A percentile compares a stretch with the other conserved stretches of the same genome.
phyloP scores from a whole-genome alignment of 192 early-diverging fungal genomes.

The Gamsiella multidivaricata region DNA sequence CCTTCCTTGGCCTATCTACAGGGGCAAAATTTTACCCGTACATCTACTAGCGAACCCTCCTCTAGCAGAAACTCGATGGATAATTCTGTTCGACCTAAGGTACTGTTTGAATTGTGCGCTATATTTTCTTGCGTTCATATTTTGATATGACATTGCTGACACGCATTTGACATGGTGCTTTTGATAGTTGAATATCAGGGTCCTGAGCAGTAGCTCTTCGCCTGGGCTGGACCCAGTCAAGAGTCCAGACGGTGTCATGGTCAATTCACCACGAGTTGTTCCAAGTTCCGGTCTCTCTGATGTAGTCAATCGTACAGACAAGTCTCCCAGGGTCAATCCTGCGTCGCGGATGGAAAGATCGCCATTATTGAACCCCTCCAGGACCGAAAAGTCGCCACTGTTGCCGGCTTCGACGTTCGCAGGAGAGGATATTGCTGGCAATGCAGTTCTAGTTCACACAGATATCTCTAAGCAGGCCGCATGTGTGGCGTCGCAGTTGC shows the following conservation, averaged over 20 bases:
- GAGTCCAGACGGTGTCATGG: slow-evolving; percentile 12
- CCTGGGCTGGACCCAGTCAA: slow-evolving; percentile 27
- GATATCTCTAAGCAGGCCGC: background rate
- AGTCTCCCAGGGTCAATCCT: slow-evolving; percentile 7
- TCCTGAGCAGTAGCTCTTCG: slow-evolving; percentile 26
- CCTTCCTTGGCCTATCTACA: slow-evolving; percentile 28
- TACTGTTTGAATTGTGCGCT: background rate
- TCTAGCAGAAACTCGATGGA: slow-evolving; percentile 48
- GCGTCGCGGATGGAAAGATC: slow-evolving; percentile 11
- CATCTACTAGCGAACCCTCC: slow-evolving; percentile 31
- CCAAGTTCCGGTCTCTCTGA: background rate
- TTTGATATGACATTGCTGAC: background rate
- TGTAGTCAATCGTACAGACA: background rate
- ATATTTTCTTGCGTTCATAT: background rate
- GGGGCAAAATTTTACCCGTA: slow-evolving; percentile 10
- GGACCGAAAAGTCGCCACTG: slow-evolving; percentile 12
- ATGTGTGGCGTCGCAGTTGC: slow-evolving; percentile 10
- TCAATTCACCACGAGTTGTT: slow-evolving; percentile 28
- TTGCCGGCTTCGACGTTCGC: background rate
- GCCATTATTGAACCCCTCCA: slow-evolving; percentile 17
- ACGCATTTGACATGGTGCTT: background rate
- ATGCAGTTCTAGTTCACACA: background rate
- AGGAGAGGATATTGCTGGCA: slow-evolving; percentile 11
- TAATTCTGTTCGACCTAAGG: slow-evolving; percentile 21
- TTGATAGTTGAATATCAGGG: slow-evolving; percentile 6